Percentiles rank a stretch among this genome's conserved stretches.
Conservation (phyloP, 129 eudicot species). For the Centella asiatica region DNA sequence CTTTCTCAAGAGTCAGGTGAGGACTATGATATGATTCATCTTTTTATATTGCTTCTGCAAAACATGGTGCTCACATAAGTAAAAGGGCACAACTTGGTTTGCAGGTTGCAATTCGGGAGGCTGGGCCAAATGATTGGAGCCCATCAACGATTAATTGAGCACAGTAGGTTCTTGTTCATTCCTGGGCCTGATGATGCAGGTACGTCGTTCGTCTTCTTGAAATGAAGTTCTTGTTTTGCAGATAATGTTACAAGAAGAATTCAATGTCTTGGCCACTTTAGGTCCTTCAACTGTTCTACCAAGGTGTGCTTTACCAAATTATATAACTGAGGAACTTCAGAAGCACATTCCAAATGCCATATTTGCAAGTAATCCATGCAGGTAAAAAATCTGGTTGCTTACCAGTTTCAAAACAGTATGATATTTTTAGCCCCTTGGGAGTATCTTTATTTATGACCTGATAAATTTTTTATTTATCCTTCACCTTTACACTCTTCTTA, state of each 20-base stretch:
- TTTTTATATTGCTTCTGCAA: conserved; percentile 1
- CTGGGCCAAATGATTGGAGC: conserved; percentile 76
- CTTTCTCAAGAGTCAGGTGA: conserved; percentile 70
- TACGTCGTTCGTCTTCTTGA: conserved; percentile 14
- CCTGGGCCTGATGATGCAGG: conserved; percentile 98
- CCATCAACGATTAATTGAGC: conserved; percentile 64
- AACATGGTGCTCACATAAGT: neutral
- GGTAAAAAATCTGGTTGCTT: conserved; percentile 27
- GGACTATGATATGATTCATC: conserved; percentile 5
- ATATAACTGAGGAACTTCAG: conserved; percentile 69
- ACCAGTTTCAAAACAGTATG: neutral
- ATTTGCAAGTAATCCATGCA: conserved; percentile 89
- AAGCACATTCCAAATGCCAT: conserved; percentile 71
- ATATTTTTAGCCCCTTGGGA: neutral
- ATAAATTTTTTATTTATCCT: neutral
- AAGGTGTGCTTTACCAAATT: conserved; percentile 69
- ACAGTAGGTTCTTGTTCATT: conserved; percentile 77
- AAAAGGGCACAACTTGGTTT: conserved; percentile 1
- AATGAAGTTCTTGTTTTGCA: neutral
- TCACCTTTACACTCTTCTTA: conserved; percentile 4
- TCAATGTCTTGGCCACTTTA: conserved; percentile 18
- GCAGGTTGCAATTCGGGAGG: conserved; percentile 71
- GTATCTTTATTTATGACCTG: neutral
- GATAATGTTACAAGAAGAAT: neutral
- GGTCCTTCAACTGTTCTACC: conserved; percentile 95